Percentiles rank a stretch among this genome's conserved stretches.
Evolutionary conservation across 2,329 filamentous ascomycete genomes (phyloP).

Genomic region (Colletotrichum spaethianum): DNA sequence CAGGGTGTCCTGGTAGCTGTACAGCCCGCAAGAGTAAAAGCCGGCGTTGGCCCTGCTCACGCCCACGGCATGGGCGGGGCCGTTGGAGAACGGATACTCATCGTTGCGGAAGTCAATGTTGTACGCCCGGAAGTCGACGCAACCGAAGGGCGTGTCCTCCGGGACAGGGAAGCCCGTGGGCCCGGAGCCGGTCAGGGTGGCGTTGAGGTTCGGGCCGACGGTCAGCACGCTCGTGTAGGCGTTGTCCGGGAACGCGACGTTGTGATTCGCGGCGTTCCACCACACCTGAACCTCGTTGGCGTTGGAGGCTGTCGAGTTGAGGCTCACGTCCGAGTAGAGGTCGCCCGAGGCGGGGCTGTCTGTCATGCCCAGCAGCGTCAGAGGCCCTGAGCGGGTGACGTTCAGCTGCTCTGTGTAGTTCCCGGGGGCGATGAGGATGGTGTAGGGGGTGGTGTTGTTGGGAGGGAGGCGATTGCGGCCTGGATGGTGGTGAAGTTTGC

Average conservation of each 20-base stretch:
- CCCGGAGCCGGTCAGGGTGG: constrained; percentile 73
- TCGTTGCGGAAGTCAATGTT: constrained; percentile 77
- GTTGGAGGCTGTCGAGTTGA: constrained; percentile 52
- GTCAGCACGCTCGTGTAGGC: constrained; percentile 74
- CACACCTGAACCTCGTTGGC: constrained; percentile 68
- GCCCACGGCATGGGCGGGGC: constrained; percentile 72
- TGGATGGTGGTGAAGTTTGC: constrained; percentile 57
- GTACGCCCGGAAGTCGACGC: constrained; percentile 74
- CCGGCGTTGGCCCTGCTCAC: constrained; percentile 75
- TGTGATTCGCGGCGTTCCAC: constrained; percentile 70
- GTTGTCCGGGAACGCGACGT: constrained; percentile 66
- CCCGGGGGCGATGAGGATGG: constrained; percentile 73
- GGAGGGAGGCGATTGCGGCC: constrained; percentile 56
- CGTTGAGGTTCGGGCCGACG: constrained; percentile 74
- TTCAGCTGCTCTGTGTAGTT: constrained; percentile 77
- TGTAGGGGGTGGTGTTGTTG: constrained; percentile 59
- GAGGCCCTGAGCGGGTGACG: constrained; percentile 71
- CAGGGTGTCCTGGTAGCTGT: constrained; percentile 78
- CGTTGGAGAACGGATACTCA: constrained; percentile 63
- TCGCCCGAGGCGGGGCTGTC: constrained; percentile 51
- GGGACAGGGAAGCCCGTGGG: constrained; percentile 74
- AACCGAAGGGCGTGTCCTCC: constrained; percentile 73
- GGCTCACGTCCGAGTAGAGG: constrained; percentile 57
- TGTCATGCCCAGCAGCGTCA: constrained; percentile 74
- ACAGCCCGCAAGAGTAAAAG: constrained; percentile 77